A percentile compares a stretch with the other conserved stretches of the same genome.
Conservation (phyloP, 208 protist species). For the Acanthamoeba triangularis region DNA sequence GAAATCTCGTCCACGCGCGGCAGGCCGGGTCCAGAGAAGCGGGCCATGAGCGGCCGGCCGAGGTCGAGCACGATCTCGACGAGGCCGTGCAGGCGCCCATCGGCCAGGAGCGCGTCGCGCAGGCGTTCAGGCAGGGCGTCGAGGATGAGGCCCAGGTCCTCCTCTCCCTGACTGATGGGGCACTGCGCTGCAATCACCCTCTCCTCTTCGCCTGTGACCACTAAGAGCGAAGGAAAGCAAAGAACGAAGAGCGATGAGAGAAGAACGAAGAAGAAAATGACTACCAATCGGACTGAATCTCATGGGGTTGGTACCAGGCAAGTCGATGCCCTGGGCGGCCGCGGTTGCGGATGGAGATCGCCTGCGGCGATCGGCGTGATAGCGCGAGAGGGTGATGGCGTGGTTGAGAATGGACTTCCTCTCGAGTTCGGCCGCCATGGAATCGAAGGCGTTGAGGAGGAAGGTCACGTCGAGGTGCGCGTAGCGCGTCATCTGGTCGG, state of each 20-base stretch:
- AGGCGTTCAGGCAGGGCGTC: background rate
- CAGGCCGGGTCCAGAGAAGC: background rate
- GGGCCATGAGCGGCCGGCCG: background rate
- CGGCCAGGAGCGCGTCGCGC: background rate
- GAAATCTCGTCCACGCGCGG: background rate
- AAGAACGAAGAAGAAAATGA: too few relatives aligned
- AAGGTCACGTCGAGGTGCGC: background rate
- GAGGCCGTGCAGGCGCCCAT: background rate
- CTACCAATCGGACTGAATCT: too few relatives aligned
- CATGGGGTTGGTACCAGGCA: too few relatives aligned
- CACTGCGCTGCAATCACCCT: background rate
- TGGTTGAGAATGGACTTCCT: background rate
- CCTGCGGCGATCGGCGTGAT: background rate
- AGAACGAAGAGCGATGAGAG: too few relatives aligned
- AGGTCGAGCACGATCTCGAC: slow-evolving; percentile 51
- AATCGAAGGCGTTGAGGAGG: background rate
- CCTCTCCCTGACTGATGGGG: background rate
- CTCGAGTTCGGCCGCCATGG: background rate
- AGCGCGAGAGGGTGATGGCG: background rate
- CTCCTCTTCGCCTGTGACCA: background rate
- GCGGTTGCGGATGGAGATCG: background rate
- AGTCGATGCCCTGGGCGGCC: background rate
- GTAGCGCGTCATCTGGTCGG: background rate
- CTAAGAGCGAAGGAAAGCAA: too few relatives aligned
- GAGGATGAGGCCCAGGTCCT: background rate